phyloP scores from a whole-genome alignment of 2,329 filamentous ascomycete species.

The Penicillium thymicola region DNA sequence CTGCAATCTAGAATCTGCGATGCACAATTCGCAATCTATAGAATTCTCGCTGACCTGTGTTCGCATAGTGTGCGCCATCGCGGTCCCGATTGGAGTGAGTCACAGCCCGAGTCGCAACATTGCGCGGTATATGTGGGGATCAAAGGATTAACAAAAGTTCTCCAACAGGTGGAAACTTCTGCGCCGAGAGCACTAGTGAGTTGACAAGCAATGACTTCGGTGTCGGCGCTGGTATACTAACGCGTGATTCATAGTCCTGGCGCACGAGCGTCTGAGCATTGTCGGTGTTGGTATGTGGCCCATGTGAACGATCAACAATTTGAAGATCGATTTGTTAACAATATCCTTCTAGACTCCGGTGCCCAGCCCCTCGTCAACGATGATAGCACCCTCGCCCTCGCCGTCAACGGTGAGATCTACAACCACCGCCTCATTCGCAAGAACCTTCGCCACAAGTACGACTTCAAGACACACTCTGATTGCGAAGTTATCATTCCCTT shows the following conservation, averaged over 20 bases:
- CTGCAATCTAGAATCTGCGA: neutral
- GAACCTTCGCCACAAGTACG: slow-evolving; percentile 74
- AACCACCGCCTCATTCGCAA: slow-evolving; percentile 97
- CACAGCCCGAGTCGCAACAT: slow-evolving; percentile 18
- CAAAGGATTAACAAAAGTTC: slow-evolving; percentile 22
- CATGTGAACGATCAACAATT: slow-evolving; percentile 3
- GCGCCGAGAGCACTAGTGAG: slow-evolving; percentile 87
- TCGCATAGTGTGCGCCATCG: slow-evolving; percentile 77
- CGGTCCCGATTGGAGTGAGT: slow-evolving; percentile 97
- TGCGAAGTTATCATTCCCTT: slow-evolving; percentile 98
- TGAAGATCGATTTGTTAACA: slow-evolving; percentile 13
- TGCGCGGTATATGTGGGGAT: slow-evolving; percentile 3
- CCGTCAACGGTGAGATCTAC: slow-evolving; percentile 99
- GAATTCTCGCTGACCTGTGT: slow-evolving; percentile 34
- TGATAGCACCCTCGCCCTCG: slow-evolving; percentile 81
- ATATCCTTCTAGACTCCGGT: slow-evolving; percentile 67
- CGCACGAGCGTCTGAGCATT: slow-evolving; percentile 95
- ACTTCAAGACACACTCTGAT: slow-evolving; percentile 98
- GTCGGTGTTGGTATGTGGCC: slow-evolving; percentile 78
- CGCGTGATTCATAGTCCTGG: slow-evolving; percentile 64
- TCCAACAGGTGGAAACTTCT: slow-evolving; percentile 74
- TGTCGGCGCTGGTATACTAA: slow-evolving; percentile 21
- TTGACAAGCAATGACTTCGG: slow-evolving; percentile 4
- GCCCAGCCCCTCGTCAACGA: slow-evolving; percentile 93
- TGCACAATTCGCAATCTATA: neutral